Percentiles rank a stretch among this genome's conserved stretches.
phyloP scores from a whole-genome alignment of 2,329 filamentous ascomycete genomes.

The Colletotrichum cordylinicola region DNA sequence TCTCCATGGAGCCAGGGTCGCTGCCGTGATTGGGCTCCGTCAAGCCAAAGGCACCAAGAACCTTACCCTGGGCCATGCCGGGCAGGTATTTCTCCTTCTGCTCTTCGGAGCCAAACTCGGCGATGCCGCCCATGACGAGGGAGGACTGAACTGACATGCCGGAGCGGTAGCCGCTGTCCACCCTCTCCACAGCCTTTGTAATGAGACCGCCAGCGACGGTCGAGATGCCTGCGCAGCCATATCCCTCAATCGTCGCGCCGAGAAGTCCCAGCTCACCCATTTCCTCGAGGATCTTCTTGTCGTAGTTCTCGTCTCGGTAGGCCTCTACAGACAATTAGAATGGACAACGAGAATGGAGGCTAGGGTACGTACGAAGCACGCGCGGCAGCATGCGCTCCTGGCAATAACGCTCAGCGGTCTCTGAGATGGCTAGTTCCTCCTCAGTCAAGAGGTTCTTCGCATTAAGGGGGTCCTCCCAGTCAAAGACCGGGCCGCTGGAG shows the following conservation, averaged over 20 bases:
- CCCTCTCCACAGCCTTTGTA: constrained; percentile 86
- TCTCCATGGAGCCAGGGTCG: constrained; percentile 92
- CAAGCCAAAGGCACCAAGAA: constrained; percentile 85
- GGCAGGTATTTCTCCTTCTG: constrained; percentile 87
- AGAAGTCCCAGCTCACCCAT: constrained; percentile 93
- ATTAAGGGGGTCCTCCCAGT: constrained; percentile 90
- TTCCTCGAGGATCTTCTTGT: constrained; percentile 83
- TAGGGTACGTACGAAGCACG: constrained; percentile 72
- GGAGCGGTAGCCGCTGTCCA: constrained; percentile 90
- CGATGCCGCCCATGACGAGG: constrained; percentile 90
- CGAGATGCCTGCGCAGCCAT: constrained; percentile 86
- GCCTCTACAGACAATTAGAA: constrained; percentile 62
- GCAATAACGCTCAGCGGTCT: constrained; percentile 92
- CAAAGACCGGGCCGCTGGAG: constrained; percentile 57
- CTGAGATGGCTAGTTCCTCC: constrained; percentile 87
- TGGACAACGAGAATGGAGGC: neutral
- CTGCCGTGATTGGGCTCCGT: constrained; percentile 94
- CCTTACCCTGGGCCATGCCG: constrained; percentile 79
- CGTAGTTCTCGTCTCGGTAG: constrained; percentile 85
- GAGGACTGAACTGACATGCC: constrained; percentile 95
- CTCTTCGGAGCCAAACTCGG: constrained; percentile 86
- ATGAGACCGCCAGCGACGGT: constrained; percentile 90
- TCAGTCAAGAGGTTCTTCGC: constrained; percentile 81
- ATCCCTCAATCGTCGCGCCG: constrained; percentile 85
- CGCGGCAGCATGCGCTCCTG: constrained; percentile 87